Evolutionary conservation across 805 yeast species (phyloP).

Genomic region (Geotrichum ghanense): DNA sequence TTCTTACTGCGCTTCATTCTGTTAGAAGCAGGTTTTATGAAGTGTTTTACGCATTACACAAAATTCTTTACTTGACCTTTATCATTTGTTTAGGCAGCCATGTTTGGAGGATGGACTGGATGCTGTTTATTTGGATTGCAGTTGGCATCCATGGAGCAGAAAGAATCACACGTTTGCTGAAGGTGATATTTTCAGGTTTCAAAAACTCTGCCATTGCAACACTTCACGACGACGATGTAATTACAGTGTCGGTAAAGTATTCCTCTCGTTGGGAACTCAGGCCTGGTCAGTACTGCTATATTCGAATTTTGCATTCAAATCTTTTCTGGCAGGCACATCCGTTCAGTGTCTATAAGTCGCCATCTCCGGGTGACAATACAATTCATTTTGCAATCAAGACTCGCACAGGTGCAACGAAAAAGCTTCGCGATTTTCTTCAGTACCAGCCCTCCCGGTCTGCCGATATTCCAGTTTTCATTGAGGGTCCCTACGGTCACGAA

Average conservation of each 20-base stretch:
- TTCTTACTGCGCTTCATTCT: constrained; percentile 36
- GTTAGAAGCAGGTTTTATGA: constrained; percentile 14
- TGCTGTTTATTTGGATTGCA: constrained; percentile 35
- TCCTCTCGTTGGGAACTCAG: constrained; percentile 38
- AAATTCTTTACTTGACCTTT: constrained; percentile 2
- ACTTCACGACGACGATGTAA: constrained; percentile 7
- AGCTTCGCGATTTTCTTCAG: constrained; percentile 7
- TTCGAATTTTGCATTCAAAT: constrained; percentile 42
- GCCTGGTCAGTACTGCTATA: constrained; percentile 47
- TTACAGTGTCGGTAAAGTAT: constrained; percentile 19
- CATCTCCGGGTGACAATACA: constrained; percentile 9
- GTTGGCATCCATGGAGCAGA: constrained; percentile 63
- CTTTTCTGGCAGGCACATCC: constrained; percentile 68
- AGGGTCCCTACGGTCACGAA: constrained; percentile 63
- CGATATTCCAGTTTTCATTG: constrained; percentile 27
- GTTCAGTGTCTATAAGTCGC: constrained; percentile 34
- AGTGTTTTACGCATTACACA: constrained; percentile 2
- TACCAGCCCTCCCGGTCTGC: constrained; percentile 1
- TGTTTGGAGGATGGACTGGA: constrained; percentile 3
- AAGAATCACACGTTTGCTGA: constrained; percentile 41
- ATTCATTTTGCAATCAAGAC: constrained; percentile 8
- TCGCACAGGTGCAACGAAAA: constrained; percentile 13
- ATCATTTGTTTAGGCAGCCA: constrained; percentile 4
- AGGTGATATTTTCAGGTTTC: constrained; percentile 47
- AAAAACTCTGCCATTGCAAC: constrained; percentile 17